phyloP scores from a whole-genome alignment of 306 rosid genomes.

The Mucuna pruriens region DNA sequence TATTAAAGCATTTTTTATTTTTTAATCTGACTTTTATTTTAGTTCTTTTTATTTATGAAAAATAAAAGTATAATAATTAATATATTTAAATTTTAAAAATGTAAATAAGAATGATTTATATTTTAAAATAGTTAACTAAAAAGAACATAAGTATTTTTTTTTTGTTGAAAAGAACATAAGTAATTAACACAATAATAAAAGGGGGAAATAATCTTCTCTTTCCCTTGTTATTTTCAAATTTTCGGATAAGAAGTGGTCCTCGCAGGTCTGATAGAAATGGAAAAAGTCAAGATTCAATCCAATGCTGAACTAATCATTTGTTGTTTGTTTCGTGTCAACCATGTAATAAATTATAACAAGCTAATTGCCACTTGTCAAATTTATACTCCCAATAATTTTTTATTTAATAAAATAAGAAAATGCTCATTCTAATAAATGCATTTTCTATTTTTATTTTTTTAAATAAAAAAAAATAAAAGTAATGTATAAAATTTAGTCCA shows the following conservation, averaged over 20 bases:
- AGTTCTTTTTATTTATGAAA: background rate
- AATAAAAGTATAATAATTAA: background rate
- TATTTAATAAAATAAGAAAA: background rate
- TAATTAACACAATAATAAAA: background rate
- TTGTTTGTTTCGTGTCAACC: slow-evolving; percentile 35
- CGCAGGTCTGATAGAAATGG: background rate
- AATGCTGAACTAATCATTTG: slow-evolving; percentile 43
- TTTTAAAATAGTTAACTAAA: background rate
- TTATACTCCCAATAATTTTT: background rate
- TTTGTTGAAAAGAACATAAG: background rate
- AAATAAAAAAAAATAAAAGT: background rate
- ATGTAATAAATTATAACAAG: background rate
- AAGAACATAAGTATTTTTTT: background rate
- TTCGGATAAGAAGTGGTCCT: background rate
- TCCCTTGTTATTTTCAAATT: background rate
- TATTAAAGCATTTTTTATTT: background rate
- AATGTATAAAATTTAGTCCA: background rate
- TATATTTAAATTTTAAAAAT: background rate
- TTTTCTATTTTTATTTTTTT: background rate
- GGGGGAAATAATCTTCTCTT: background rate
- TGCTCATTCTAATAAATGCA: background rate
- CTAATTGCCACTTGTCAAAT: slow-evolving; percentile 29
- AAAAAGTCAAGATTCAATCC: slow-evolving; percentile 36
- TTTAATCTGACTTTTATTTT: background rate
- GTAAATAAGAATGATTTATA: background rate